Percentiles rank a stretch among this genome's conserved stretches.
Conservation (phyloP, 148 eudicot genomes). For the Heliamphora exappendiculata region DNA sequence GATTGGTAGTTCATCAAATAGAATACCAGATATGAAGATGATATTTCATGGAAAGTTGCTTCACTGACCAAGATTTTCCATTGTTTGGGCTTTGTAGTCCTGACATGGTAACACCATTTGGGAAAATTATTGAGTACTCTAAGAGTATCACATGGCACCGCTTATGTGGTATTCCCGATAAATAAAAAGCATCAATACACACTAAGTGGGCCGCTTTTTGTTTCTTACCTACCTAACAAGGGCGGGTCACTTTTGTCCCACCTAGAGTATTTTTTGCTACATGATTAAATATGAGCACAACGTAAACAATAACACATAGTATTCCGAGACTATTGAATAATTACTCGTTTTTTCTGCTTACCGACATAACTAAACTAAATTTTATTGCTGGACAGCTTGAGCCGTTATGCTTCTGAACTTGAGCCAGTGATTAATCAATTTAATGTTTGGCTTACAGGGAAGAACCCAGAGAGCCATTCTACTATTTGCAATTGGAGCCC, state of each 20-base stretch:
- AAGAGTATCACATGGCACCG: no score
- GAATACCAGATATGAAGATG: background rate
- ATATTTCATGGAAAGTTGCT: background rate
- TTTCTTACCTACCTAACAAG: no score
- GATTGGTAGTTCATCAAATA: background rate
- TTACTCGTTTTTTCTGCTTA: background rate
- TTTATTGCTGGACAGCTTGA: background rate
- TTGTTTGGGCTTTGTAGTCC: background rate
- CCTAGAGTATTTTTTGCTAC: no score
- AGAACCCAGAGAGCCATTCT: conserved; percentile 75
- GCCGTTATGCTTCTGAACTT: background rate
- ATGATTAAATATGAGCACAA: no score
- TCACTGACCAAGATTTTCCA: background rate
- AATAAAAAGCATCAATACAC: no score
- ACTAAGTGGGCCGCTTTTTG: no score
- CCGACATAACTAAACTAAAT: background rate
- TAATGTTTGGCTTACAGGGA: conserved; percentile 47
- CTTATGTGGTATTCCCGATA: no score
- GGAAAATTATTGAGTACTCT: no score
- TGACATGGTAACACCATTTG: background rate
- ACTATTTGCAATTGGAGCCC: conserved; percentile 58
- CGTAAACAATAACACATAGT: no score
- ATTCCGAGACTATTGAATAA: no score
- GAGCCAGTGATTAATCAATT: background rate
- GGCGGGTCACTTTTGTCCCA: no score